A percentile compares a stretch with the other conserved stretches of the same genome.
Evolutionary conservation across 441 rosid species (phyloP).

Genomic region (Dalechampia spathulata): DNA sequence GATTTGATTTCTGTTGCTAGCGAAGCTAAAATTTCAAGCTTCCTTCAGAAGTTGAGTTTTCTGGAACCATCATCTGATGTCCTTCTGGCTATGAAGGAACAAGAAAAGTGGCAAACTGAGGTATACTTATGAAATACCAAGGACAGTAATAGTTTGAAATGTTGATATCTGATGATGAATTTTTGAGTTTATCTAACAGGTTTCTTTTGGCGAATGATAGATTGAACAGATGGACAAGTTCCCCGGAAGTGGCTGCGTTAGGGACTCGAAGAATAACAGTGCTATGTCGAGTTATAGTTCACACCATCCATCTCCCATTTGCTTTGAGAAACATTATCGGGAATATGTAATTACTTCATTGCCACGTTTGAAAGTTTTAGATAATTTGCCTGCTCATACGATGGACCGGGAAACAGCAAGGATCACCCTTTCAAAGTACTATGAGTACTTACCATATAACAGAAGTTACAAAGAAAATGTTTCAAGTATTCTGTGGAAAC

Average conservation of each 20-base stretch:
- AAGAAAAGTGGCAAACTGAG: slow-evolving; percentile 8
- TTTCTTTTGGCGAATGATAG: slow-evolving; percentile 24
- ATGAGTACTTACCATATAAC: slow-evolving; percentile 67
- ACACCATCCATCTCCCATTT: slow-evolving; percentile 68
- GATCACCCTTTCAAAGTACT: slow-evolving; percentile 40
- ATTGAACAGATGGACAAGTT: slow-evolving; percentile 15
- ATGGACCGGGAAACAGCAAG: slow-evolving; percentile 66
- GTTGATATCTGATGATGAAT: slow-evolving; percentile 4
- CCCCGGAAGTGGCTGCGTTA: slow-evolving; percentile 2
- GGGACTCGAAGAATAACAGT: slow-evolving; percentile 13
- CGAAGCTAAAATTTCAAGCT: slow-evolving; percentile 18
- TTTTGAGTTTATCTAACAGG: slow-evolving; percentile 13
- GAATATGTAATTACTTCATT: slow-evolving; percentile 72
- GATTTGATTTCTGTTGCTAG: slow-evolving; percentile 7
- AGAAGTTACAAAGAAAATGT: slow-evolving; percentile 60
- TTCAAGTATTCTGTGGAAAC: slow-evolving; percentile 52
- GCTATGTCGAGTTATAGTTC: slow-evolving; percentile 24
- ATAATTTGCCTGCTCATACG: slow-evolving; percentile 53
- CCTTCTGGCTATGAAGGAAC: slow-evolving; percentile 7
- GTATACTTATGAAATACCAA: slow-evolving; percentile 8
- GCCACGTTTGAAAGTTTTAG: slow-evolving; percentile 66
- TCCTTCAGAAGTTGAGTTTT: slow-evolving; percentile 14
- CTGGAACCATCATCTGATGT: slow-evolving; percentile 9
- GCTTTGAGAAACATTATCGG: slow-evolving; percentile 82
- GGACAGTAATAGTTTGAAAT: slow-evolving; percentile 8